Evolutionary conservation across 108 stramenopile genomes (phyloP), one percentile per base, ranked within the genome.

Genomic region (Skeletonema costatum): DNA sequence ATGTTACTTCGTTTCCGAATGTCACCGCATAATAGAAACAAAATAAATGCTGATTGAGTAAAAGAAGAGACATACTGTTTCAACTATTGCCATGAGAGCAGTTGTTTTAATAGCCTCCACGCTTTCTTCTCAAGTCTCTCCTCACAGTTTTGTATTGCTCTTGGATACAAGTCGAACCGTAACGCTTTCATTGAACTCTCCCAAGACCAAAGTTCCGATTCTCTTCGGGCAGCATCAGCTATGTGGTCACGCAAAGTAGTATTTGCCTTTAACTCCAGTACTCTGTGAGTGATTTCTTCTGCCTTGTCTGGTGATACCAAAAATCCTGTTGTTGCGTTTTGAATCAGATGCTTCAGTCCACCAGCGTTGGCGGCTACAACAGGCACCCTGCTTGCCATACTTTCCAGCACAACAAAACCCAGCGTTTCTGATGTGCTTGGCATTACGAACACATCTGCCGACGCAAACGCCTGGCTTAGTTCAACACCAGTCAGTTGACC

Each of bases 341-440:
- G 64, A 31, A 97, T 93, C 50, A 96, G 73, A 61, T 85, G 62
- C 13, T 91, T 90, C 66, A 98, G 89, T 21, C 94, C 92, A 30
- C 92, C 92, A 12, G 96, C 95, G 21, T 80, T 64, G 41, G 86
- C 83, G 4, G 85, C 97, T 21, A 95, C 92, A 41, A 96, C 94
- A 2, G 97, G 93, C 25, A 96, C 92, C 42, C 95, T 94, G 32
- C 83, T 85, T 7, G 97, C 97, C 96, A 97, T 96, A 48, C 91
- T 86, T 73, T 97, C 97, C 72, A 97, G 70, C 10, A 93, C 94
- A 9, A 96, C 95, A 71, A 94, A 96, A 14, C 97, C 95, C 3
- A 97, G 78, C 14, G 97, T 96, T 78, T 97, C 97, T 6, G 89
- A 88, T 63, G 91, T 92, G 35, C 87, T 89, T 2, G 97, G 94